These are phyloP conservation scores for Aspergillus transmontanensis DNA, from an alignment of 2,329 filamentous ascomycete genomes.

Conservation along the genomic window DNA sequence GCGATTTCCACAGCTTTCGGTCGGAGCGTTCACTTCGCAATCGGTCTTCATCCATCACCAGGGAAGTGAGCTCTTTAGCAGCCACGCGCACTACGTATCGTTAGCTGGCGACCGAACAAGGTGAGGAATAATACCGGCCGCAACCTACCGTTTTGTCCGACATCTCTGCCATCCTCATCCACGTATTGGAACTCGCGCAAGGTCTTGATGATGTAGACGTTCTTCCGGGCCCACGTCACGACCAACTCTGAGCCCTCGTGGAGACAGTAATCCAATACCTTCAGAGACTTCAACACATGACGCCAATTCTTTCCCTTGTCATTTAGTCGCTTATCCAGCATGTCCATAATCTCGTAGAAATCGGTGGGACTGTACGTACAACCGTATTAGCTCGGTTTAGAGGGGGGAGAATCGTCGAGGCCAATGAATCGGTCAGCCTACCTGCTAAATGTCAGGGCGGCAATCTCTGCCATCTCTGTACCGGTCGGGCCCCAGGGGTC, in stretches of 20 bases:
- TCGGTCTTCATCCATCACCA: constrained; percentile 92
- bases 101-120: background rate
- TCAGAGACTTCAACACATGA: constrained; percentile 94
- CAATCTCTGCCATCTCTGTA: constrained; percentile 98
- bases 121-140: background rate
- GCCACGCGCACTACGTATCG: constrained; percentile 76
- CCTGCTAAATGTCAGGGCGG: constrained; percentile 97
- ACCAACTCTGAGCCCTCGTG: constrained; percentile 96
- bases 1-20: constrained; percentile 93
- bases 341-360: constrained; percentile 99
- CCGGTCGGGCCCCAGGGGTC: constrained; percentile 98
- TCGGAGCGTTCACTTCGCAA: constrained; percentile 87
- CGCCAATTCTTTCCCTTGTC: constrained; percentile 99
- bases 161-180: constrained; percentile 92
- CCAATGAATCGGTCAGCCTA: constrained; percentile 52
- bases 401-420: background rate
- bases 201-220: constrained; percentile 98
- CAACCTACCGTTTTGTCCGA: constrained; percentile 87
- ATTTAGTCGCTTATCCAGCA: constrained; percentile 97
- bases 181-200: constrained; percentile 95
- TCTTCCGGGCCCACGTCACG: constrained; percentile 97
- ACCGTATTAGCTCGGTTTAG: background rate
- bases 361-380: constrained; percentile 72
- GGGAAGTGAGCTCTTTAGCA: constrained; percentile 89
- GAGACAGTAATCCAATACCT: constrained; percentile 95